Evolutionary conservation across 192 early-diverging fungal species (phyloP).

Genomic region (Backusella macrospora): DNA sequence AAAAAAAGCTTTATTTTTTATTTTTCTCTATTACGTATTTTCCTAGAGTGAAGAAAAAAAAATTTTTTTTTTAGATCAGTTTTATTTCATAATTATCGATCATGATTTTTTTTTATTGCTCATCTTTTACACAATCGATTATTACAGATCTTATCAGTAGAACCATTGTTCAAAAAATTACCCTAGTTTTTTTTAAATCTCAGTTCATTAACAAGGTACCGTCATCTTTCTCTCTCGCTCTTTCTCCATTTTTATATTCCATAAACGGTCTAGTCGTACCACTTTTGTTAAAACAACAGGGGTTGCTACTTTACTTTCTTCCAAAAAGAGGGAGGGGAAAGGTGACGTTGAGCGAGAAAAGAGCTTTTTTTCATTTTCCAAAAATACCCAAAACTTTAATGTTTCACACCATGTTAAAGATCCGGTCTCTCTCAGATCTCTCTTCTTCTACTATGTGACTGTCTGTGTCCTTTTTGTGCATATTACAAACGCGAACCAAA

Average conservation of each 20-base stretch:
- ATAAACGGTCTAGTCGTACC: background rate
- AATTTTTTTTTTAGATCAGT: background rate
- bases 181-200: background rate
- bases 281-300: background rate
- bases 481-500: conserved; percentile 4
- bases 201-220: background rate
- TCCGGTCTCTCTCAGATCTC: background rate
- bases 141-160: conserved; percentile 12
- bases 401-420: background rate
- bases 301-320: background rate
- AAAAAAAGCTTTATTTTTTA: background rate
- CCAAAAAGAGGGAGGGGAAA: background rate
- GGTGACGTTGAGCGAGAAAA: conserved; percentile 5
- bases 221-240: background rate
- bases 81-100: background rate
- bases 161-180: background rate
- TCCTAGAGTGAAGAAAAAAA: background rate
- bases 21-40: conserved; percentile 11
- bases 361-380: background rate
- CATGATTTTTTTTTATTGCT: no score
- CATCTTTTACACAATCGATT: background rate
- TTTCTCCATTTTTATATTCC: background rate
- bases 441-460: background rate
- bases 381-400: conserved; percentile 7
- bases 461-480: background rate